Evolutionary conservation across 306 rosid genomes (phyloP), one percentile per base, ranked within the genome.

Genomic region (Cucumis melo): DNA sequence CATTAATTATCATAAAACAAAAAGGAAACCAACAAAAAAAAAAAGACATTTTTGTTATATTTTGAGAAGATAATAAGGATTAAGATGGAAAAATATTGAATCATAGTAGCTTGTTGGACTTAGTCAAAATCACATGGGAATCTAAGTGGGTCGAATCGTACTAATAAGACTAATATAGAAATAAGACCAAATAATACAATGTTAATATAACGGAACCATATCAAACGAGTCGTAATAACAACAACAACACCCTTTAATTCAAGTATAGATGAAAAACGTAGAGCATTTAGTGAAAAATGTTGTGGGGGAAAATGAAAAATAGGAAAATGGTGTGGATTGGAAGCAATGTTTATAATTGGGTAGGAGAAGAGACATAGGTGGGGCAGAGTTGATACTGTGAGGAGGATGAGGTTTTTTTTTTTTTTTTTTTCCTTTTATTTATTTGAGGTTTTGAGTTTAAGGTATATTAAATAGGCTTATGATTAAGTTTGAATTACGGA

Each of bases 371-470:
- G 58, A 71, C 75, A 71, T 24, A 19, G 60, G 76, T 67, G 56
- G 76, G 76, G 76, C 76, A 27, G 29, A 23, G 24, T 17, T 50
- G 76, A 72, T 72, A 48, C 76, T 72, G 44, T 29, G 76, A 24
- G 0, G 24, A 48, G 61, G 76, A 72, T 50, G 76, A 72, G 76
- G 76, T 16, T 72, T 72, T 44, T 13, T n/a, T n/a, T n/a, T n/a
- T n/a, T n/a, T n/a, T n/a, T n/a, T n/a, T n/a, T n/a, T n/a, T n/a
- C n/a, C n/a, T n/a, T n/a, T n/a, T n/a, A n/a, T n/a, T n/a, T n/a
- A n/a, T n/a, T 44, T 66, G 73, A 66, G 73, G 73, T 66, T 72
- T 68, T 50, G 76, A 51, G 61, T 48, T 70, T 17, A 9, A 27
- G 0, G n/a, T n/a, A n/a, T 29, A 50, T 27, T 15, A 72, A 72